phyloP scores from a whole-genome alignment of 2,329 filamentous ascomycete genomes.

The Zymoseptoria brevis region DNA sequence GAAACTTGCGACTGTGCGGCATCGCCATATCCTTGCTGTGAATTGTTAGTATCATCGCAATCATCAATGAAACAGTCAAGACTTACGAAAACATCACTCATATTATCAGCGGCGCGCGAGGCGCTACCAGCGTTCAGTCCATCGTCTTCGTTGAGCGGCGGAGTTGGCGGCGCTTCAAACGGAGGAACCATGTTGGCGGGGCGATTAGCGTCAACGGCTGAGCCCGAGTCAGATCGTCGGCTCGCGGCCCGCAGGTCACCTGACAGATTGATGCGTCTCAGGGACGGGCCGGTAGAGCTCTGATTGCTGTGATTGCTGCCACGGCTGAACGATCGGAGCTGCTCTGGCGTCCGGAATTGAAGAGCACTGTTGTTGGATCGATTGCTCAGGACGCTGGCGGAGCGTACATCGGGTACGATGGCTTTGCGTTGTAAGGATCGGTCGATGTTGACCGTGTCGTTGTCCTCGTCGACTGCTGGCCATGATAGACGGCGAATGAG shows the following conservation, averaged over 20 bases:
- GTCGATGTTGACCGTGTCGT: constrained; percentile 38
- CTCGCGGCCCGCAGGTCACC: constrained; percentile 67
- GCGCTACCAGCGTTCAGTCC: constrained; percentile 83
- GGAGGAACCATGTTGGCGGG: constrained; percentile 30
- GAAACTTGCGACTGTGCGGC: constrained; percentile 81
- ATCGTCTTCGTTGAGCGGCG: constrained; percentile 52
- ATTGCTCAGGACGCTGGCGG: constrained; percentile 39
- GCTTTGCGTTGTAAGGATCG: constrained; percentile 26
- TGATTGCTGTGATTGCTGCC: constrained; percentile 47
- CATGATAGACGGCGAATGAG: constrained; percentile 29
- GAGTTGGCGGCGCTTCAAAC: constrained; percentile 38
- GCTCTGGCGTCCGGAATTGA: constrained; percentile 35
- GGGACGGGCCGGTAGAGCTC: constrained; percentile 54
- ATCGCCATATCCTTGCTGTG: constrained; percentile 87
- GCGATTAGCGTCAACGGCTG: constrained; percentile 30
- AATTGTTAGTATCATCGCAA: constrained; percentile 6
- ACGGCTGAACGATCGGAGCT: constrained; percentile 55
- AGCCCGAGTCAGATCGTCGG: constrained; percentile 42
- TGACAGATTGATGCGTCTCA: constrained; percentile 63
- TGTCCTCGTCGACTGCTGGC: constrained; percentile 40
- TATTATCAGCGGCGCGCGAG: constrained; percentile 65
- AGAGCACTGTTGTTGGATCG: constrained; percentile 34
- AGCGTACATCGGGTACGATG: constrained; percentile 27
- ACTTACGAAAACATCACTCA: constrained; percentile 93
- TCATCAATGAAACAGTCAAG: constrained; percentile 37